Conservation (phyloP, 495 filamentous ascomycete species). For the Aspergillus heteromorphus region DNA sequence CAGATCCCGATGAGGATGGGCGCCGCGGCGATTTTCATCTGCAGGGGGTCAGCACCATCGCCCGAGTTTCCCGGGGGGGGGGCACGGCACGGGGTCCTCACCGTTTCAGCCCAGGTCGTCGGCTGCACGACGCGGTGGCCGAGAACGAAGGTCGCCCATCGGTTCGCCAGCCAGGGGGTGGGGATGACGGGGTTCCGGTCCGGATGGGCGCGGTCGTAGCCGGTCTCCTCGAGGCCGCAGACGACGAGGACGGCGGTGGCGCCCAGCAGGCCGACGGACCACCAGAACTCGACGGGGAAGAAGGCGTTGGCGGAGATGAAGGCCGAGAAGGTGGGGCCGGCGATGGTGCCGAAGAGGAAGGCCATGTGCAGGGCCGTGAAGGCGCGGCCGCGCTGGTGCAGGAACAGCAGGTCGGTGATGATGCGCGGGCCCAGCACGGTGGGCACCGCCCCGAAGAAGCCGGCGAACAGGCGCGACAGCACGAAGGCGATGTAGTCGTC, state of each 20-base stretch:
- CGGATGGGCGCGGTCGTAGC: slow-evolving; percentile 19
- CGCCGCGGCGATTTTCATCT: slow-evolving; percentile 27
- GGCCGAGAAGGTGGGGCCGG: slow-evolving; percentile 40
- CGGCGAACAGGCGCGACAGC: slow-evolving; percentile 39
- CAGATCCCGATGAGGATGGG: slow-evolving; percentile 40
- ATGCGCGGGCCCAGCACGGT: slow-evolving; percentile 34
- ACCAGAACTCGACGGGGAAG: slow-evolving; percentile 48
- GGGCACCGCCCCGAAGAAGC: slow-evolving; percentile 36
- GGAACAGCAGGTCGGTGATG: slow-evolving; percentile 41
- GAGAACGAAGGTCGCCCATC: slow-evolving; percentile 41
- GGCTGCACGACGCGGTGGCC: slow-evolving; percentile 15
- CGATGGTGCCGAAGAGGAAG: slow-evolving; percentile 37
- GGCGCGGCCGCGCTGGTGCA: slow-evolving; percentile 42
- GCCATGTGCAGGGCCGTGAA: slow-evolving; percentile 40
- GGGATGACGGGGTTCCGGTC: slow-evolving; percentile 19
- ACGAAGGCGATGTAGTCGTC: slow-evolving; percentile 39
- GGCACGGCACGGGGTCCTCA: neutral
- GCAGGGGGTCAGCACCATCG: neutral
- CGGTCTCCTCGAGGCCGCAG: slow-evolving; percentile 43
- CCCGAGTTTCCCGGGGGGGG: no score
- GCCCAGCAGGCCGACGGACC: slow-evolving; percentile 39
- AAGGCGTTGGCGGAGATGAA: slow-evolving; percentile 37
- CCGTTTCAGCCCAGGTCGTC: neutral
- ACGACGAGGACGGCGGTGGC: slow-evolving; percentile 39
- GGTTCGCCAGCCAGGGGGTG: slow-evolving; percentile 27